These are phyloP conservation scores for Diaporthe capsici DNA, from an alignment of 2,329 filamentous ascomycete species.

Conservation along the genomic window DNA sequence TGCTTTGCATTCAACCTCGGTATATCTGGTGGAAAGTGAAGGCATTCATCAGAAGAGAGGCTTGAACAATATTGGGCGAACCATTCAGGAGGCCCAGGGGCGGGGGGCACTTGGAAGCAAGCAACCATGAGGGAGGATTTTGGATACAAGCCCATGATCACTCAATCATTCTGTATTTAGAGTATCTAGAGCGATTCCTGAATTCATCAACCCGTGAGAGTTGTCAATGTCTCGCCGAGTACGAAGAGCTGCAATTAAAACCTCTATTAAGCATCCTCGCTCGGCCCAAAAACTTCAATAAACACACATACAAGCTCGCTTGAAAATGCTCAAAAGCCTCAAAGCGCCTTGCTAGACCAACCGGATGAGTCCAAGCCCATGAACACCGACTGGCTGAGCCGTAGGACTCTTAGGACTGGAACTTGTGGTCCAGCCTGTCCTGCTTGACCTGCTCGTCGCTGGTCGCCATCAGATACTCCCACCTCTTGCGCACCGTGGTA, in stretches of 20 bases:
- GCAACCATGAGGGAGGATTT: fast-evolving
- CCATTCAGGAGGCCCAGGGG: not conserved
- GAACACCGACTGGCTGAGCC: not conserved
- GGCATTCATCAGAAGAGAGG: too few species aligned
- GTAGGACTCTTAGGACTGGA: not conserved
- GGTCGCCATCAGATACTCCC: conserved; percentile 59
- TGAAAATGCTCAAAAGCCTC: not conserved
- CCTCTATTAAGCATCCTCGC: not conserved
- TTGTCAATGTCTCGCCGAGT: not conserved
- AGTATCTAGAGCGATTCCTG: not conserved
- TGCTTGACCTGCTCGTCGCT: conserved; percentile 10
- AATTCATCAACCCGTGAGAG: not conserved
- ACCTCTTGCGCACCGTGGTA: conserved; percentile 71
- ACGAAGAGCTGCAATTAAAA: not conserved
- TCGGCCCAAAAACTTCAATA: not conserved
- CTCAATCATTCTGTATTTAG: not conserved
- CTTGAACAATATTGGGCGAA: too few species aligned
- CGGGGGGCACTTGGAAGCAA: not conserved
- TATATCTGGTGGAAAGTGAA: too few species aligned
- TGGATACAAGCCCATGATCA: not conserved
- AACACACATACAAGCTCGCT: not conserved
- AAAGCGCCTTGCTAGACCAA: not conserved
- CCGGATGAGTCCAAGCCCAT: too few species aligned
- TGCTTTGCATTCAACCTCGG: too few species aligned
- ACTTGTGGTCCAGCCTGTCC: conserved; percentile 16